Base-by-base conservation (phyloP, 1,284 basidiomycete species). In the Neonothopanus nambi region DNA sequence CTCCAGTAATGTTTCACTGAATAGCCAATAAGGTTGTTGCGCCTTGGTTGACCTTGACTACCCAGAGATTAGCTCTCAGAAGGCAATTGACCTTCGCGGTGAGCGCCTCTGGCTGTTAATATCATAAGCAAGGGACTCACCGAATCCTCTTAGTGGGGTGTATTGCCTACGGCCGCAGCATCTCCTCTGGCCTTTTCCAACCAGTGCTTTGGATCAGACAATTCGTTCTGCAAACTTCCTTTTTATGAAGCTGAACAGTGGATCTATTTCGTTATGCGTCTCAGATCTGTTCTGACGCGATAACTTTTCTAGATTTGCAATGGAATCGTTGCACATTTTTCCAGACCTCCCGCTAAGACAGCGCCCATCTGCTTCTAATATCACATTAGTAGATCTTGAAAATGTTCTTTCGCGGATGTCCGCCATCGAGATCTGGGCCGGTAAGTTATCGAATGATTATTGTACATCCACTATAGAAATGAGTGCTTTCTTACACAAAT, bases 361-460 rank as follows among this genome's bases (percentile, higher is more conserved):
- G 9, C 33, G 6, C 40, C 11, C 36, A 26, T 24, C 28, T 13
- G n/a, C 15, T 18, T 3, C 17, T 7, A 28, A 12, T 11, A 52
- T 52, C 17, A n/a, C 26, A 23, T 44, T 52, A 6, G 21, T 20
- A 17, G 44, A 52, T 23, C 21, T 52, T 6, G 51, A 52, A 17
- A 52, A 52, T 35, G 17, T 33, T 18, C 45, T 52, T 17, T 46
- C 51, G n/a, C 43, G 51, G 3, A 52, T 52, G 51, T n/a, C n/a
- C n/a, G n/a, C n/a, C n/a, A n/a, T n/a, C n/a, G n/a, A n/a, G n/a
- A n/a, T n/a, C n/a, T n/a, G n/a, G n/a, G n/a, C n/a, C n/a, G n/a
- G n/a, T n/a, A n/a, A n/a, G n/a, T n/a, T n/a, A n/a, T n/a, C n/a
- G n/a, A n/a, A n/a, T n/a, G n/a, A n/a, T n/a, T n/a, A n/a, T n/a